These are phyloP conservation scores for Nakazawaea ernobii DNA, from an alignment of 805 yeast species.

Conservation along the genomic window DNA sequence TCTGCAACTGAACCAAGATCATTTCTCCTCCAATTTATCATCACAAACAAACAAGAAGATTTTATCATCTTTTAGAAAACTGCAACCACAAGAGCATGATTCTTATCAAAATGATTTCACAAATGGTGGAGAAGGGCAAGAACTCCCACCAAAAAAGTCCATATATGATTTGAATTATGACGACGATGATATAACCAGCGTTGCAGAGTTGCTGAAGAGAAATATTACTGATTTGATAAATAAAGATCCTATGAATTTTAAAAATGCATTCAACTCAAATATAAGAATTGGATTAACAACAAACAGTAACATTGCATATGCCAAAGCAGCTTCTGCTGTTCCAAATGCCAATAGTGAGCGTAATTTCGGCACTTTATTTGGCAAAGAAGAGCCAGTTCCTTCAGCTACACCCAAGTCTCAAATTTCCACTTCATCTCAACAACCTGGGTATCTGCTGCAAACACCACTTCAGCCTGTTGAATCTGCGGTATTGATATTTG, in stretches of 20 bases:
- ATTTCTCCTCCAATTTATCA: slow-evolving; percentile 17
- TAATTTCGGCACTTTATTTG: slow-evolving; percentile 4
- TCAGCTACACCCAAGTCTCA: background rate
- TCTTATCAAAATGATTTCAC: slow-evolving; percentile 31
- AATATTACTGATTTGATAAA: slow-evolving; percentile 18
- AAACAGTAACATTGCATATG: slow-evolving; percentile 14
- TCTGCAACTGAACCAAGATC: slow-evolving; percentile 40
- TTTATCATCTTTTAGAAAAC: slow-evolving; percentile 7
- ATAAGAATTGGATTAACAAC: slow-evolving; percentile 17
- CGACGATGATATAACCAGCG: slow-evolving; percentile 32
- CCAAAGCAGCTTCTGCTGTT: slow-evolving; percentile 4
- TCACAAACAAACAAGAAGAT: slow-evolving; percentile 18
- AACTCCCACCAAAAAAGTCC: slow-evolving; percentile 45
- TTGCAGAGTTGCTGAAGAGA: slow-evolving; percentile 24
- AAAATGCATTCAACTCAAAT: slow-evolving; percentile 37
- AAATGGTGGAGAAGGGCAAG: slow-evolving; percentile 30
- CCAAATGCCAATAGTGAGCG: background rate
- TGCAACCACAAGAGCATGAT: background rate
- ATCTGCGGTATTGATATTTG: slow-evolving; percentile 77
- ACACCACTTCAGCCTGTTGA: slow-evolving; percentile 26
- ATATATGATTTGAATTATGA: slow-evolving; percentile 40
- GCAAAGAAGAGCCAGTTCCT: background rate
- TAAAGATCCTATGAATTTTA: slow-evolving; percentile 39
- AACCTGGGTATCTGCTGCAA: background rate
- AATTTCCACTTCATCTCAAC: background rate